These are phyloP conservation scores for Talaromyces amestolkiae DNA, from an alignment of 2,329 filamentous ascomycete species.

Conservation along the genomic window DNA sequence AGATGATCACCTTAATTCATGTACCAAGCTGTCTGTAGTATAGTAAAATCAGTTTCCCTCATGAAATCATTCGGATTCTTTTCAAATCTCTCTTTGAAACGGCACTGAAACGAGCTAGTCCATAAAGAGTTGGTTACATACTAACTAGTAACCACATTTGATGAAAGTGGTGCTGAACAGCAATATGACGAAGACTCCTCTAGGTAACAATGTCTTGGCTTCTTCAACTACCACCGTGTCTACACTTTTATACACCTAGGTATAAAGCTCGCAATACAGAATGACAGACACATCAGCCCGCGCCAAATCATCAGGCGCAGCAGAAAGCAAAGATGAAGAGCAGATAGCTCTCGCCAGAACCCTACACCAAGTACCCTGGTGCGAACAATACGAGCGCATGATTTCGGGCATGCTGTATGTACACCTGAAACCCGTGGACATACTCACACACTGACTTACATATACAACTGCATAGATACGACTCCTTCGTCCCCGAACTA, in stretches of 20 bases:
- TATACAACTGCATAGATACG: conserved; percentile 44
- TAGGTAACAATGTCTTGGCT: background rate
- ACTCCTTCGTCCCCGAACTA: conserved; percentile 51
- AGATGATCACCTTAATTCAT: too few relatives aligned
- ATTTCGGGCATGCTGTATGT: conserved; percentile 28
- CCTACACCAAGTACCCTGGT: conserved; percentile 24
- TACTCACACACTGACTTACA: background rate
- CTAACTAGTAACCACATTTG: too few relatives aligned
- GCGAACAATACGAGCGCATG: conserved; percentile 29
- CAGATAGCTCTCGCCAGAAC: conserved; percentile 19
- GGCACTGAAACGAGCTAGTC: too few relatives aligned
- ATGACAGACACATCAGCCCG: background rate
- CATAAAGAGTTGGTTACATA: too few relatives aligned
- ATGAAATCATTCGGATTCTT: too few relatives aligned
- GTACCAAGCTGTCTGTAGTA: too few relatives aligned
- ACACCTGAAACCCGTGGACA: background rate
- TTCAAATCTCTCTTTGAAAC: too few relatives aligned
- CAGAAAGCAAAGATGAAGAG: conserved; percentile 15
- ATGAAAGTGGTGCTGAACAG: too few relatives aligned
- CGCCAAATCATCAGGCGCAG: conserved; percentile 10
- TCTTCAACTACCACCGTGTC: background rate
- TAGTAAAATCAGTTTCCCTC: too few relatives aligned
- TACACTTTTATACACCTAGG: background rate
- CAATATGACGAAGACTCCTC: too few relatives aligned
- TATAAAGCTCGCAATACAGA: background rate